Conservation (phyloP, 495 filamentous ascomycete species). For the Podospora appendiculata region DNA sequence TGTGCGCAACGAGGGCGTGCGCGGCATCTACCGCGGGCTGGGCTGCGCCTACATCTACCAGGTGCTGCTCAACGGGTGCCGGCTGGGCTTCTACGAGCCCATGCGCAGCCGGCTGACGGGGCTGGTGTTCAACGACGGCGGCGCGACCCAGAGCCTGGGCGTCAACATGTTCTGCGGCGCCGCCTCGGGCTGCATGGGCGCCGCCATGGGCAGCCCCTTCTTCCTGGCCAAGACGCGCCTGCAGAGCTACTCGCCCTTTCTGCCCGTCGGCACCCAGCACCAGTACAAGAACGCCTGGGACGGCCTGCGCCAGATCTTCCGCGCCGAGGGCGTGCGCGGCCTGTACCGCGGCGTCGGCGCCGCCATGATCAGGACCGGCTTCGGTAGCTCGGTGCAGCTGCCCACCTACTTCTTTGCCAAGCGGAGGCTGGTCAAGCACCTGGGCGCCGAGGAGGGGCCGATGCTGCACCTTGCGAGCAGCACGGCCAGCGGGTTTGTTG, state of each 20-base stretch:
- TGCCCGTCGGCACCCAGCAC: slow-evolving; percentile 94
- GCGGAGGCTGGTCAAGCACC: slow-evolving; percentile 65
- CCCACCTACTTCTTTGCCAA: slow-evolving; percentile 99
- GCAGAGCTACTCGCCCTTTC: slow-evolving; percentile 89
- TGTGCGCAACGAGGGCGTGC: slow-evolving; percentile 79
- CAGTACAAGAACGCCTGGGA: slow-evolving; percentile 80
- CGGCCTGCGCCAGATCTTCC: slow-evolving; percentile 72
- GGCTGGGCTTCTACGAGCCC: slow-evolving; percentile 96
- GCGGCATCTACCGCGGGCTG: slow-evolving; percentile 81
- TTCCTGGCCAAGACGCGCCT: slow-evolving; percentile 98
- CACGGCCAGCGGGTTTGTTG: slow-evolving; percentile 87
- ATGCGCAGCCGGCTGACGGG: slow-evolving; percentile 61
- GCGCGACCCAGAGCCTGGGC: slow-evolving; percentile 63
- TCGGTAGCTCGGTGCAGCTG: slow-evolving; percentile 89
- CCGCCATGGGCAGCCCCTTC: slow-evolving; percentile 86
- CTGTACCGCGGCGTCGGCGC: slow-evolving; percentile 85
- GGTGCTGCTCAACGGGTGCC: slow-evolving; percentile 91
- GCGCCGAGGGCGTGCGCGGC: slow-evolving; percentile 67
- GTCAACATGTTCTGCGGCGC: slow-evolving; percentile 93
- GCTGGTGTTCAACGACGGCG: slow-evolving; percentile 59
- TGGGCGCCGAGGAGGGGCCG: slow-evolving; percentile 88
- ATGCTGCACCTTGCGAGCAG: slow-evolving; percentile 82
- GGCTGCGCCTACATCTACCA: slow-evolving; percentile 96
- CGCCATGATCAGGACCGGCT: slow-evolving; percentile 95
- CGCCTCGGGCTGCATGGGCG: slow-evolving; percentile 79